Evolutionary conservation across 148 eudicot species (phyloP).

Genomic region (Rhododendron ferrugineum): DNA sequence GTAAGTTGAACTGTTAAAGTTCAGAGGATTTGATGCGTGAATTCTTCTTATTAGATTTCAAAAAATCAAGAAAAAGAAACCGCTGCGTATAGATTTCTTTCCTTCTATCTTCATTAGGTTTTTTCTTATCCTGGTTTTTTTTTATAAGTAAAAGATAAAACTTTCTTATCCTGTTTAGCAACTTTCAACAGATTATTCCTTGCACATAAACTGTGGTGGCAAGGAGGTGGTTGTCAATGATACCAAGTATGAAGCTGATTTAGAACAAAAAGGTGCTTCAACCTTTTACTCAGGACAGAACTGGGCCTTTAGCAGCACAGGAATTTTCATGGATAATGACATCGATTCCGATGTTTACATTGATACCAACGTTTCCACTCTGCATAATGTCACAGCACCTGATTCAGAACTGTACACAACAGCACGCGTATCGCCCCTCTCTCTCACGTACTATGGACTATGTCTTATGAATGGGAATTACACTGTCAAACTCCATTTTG

Average conservation of each 20-base stretch:
- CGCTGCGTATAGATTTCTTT: background rate
- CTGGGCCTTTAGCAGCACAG: slow-evolving; percentile 65
- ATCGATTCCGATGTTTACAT: slow-evolving; percentile 36
- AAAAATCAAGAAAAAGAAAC: background rate
- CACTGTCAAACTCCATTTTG: slow-evolving; percentile 49
- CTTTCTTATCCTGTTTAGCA: background rate
- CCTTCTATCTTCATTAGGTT: background rate
- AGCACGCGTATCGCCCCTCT: slow-evolving; percentile 47
- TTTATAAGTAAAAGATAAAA: too few species aligned
- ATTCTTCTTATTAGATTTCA: background rate
- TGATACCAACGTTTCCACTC: slow-evolving; percentile 27
- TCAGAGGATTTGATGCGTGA: background rate
- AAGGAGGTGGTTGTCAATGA: slow-evolving; percentile 20
- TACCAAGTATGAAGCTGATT: slow-evolving; percentile 42
- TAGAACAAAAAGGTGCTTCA: slow-evolving; percentile 47
- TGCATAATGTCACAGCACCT: slow-evolving; percentile 19
- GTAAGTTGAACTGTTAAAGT: background rate
- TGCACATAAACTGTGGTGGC: slow-evolving; percentile 57
- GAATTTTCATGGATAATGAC: slow-evolving; percentile 49
- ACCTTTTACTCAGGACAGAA: slow-evolving; percentile 31
- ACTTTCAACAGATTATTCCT: slow-evolving; percentile 30
- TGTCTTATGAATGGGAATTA: slow-evolving; percentile 52
- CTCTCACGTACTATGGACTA: slow-evolving; percentile 55
- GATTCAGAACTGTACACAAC: slow-evolving; percentile 30
- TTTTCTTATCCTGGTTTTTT: background rate